Percentiles rank a stretch among this genome's conserved stretches.
These are phyloP conservation scores for Phytopythium kandeliae DNA, from an alignment of 352 stramenopile species.

Conservation along the genomic window DNA sequence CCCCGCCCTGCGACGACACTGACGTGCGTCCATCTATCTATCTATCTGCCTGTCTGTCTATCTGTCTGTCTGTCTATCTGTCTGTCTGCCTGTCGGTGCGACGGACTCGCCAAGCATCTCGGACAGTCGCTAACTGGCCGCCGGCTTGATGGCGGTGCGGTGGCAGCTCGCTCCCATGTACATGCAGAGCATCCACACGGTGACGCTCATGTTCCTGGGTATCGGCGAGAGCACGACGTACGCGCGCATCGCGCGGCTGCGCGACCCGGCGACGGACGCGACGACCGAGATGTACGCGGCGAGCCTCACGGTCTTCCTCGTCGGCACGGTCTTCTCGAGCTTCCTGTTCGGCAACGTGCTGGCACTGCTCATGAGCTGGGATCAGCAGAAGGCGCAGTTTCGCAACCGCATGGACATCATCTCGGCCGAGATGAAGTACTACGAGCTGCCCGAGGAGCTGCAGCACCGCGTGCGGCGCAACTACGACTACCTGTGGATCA, in stretches of 20 bases:
- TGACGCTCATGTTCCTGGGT: conserved; percentile 78
- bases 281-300: conserved; percentile 53
- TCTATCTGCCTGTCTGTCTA: too few relatives aligned
- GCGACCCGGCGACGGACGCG: conserved; percentile 31
- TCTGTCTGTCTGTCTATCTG: too few relatives aligned
- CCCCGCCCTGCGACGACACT: conserved; percentile 23
- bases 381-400: conserved; percentile 74
- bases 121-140: too few relatives aligned
- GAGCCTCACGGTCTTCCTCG: conserved; percentile 63
- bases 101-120: too few relatives aligned
- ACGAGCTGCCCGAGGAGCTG: conserved; percentile 67
- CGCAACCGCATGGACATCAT: conserved; percentile 86
- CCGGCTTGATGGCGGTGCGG: neutral
- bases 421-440: conserved; percentile 74
- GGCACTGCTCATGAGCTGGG: conserved; percentile 73
- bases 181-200: conserved; percentile 63
- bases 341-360: conserved; percentile 83
- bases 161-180: conserved; percentile 64
- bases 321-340: conserved; percentile 59
- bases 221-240: conserved; percentile 65
- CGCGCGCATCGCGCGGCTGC: conserved; percentile 41
- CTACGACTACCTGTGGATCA: conserved; percentile 86
- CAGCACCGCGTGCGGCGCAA: conserved; percentile 70
- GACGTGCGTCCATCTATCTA: too few relatives aligned
- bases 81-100: too few relatives aligned